A percentile compares a stretch with the other conserved stretches of the same genome.
Conservation (phyloP, 768 basidiomycete species). For the Rhizopogon vulgaris region DNA sequence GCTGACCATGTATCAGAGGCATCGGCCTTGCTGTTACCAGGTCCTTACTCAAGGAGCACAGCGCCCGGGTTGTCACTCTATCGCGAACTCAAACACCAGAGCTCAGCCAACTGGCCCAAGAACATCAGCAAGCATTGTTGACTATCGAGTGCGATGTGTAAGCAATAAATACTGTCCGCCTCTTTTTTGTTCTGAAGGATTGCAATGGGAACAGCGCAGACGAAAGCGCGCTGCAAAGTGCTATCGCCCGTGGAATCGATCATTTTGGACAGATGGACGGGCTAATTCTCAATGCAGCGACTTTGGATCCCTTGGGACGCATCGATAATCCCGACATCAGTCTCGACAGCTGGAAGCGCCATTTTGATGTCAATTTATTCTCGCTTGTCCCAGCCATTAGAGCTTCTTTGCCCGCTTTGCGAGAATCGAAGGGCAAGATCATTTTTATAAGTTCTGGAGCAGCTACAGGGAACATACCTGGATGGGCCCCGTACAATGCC, state of each 20-base stretch:
- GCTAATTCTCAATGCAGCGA: slow-evolving; percentile 81
- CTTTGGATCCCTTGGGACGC: slow-evolving; percentile 61
- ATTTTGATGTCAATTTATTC: slow-evolving; percentile 88
- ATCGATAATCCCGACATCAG: slow-evolving; percentile 45
- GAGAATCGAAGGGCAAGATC: slow-evolving; percentile 61
- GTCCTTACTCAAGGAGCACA: slow-evolving; percentile 57
- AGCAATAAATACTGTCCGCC: slow-evolving; percentile 26
- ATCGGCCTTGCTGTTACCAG: slow-evolving; percentile 77
- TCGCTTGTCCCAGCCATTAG: slow-evolving; percentile 70
- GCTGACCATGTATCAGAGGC: slow-evolving; percentile 34
- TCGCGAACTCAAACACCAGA: slow-evolving; percentile 68
- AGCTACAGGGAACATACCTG: slow-evolving; percentile 55
- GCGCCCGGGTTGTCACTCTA: slow-evolving; percentile 68
- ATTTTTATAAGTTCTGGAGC: slow-evolving; percentile 87
- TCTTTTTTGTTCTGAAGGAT: not conserved
- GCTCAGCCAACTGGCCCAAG: slow-evolving; percentile 41
- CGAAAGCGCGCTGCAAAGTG: slow-evolving; percentile 47
- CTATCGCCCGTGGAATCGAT: slow-evolving; percentile 45
- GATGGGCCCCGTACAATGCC: slow-evolving; percentile 81
- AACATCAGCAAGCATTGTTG: slow-evolving; percentile 37
- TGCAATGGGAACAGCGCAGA: slow-evolving; percentile 43
- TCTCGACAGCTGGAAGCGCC: slow-evolving; percentile 56
- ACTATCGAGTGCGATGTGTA: slow-evolving; percentile 71
- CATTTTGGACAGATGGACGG: slow-evolving; percentile 62
- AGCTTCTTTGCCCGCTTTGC: slow-evolving; percentile 62